A percentile compares a stretch with the other conserved stretches of the same genome.
Conservation (phyloP, 108 stramenopile genomes). For the Discostella stelligeroides region DNA sequence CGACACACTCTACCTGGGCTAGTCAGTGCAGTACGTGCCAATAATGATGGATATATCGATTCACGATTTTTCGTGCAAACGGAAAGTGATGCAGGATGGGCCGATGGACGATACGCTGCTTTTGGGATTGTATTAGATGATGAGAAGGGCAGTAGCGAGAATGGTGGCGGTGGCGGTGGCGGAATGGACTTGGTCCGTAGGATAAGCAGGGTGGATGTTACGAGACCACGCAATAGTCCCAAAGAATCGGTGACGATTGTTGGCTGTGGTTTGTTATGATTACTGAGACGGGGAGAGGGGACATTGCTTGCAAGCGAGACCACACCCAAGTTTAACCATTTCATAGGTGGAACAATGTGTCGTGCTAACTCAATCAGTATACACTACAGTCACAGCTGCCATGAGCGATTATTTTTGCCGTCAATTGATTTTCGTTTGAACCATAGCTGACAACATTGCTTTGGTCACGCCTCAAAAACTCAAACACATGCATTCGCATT, state of each 20-base stretch:
- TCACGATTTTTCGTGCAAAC: slow-evolving; percentile 73
- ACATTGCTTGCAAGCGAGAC: no score
- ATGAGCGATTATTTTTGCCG: no score
- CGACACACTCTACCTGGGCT: slow-evolving; percentile 65
- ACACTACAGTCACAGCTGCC: no score
- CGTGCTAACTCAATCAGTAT: no score
- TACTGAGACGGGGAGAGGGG: no score
- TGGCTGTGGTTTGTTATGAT: slow-evolving; percentile 38
- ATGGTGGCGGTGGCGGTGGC: background rate
- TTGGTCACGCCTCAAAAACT: no score
- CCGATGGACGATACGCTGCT: slow-evolving; percentile 73
- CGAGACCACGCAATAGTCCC: slow-evolving; percentile 66
- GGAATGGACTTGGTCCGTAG: slow-evolving; percentile 56
- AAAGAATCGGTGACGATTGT: slow-evolving; percentile 57
- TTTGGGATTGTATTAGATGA: slow-evolving; percentile 72
- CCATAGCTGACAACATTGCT: no score
- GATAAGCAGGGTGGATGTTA: slow-evolving; percentile 64
- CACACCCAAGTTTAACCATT: no score
- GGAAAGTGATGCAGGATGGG: slow-evolving; percentile 72
- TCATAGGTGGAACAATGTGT: no score
- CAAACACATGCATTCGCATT: no score
- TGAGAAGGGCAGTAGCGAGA: slow-evolving; percentile 10
- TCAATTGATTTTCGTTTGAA: no score
- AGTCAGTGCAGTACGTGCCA: slow-evolving; percentile 53
- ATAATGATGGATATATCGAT: slow-evolving; percentile 51